phyloP scores from a whole-genome alignment of 495 filamentous ascomycete genomes.

The Trichoderma parareesei region DNA sequence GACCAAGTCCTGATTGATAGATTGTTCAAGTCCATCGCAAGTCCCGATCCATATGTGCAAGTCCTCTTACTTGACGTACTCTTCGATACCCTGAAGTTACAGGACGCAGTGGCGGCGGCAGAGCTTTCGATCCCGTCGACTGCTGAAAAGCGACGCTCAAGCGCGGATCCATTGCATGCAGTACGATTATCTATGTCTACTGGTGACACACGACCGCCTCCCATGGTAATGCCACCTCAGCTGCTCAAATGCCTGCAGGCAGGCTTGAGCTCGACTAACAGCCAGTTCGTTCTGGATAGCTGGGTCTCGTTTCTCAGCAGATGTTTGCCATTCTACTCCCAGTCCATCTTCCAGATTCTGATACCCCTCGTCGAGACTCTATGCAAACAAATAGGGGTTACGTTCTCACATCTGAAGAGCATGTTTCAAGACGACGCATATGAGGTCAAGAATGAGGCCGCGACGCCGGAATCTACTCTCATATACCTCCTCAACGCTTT shows the following conservation, averaged over 20 bases:
- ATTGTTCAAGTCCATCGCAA: slow-evolving; percentile 54
- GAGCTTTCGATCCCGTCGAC: slow-evolving; percentile 35
- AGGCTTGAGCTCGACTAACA: slow-evolving; percentile 68
- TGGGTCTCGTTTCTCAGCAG: slow-evolving; percentile 86
- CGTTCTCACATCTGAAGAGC: slow-evolving; percentile 55
- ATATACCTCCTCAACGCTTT: slow-evolving; percentile 80
- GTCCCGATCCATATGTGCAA: slow-evolving; percentile 58
- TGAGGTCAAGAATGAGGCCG: slow-evolving; percentile 18
- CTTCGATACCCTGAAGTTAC: slow-evolving; percentile 59
- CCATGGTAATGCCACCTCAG: slow-evolving; percentile 55
- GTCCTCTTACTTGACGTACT: slow-evolving; percentile 67
- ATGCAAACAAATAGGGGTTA: slow-evolving; percentile 61
- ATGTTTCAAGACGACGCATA: slow-evolving; percentile 42
- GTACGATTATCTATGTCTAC: slow-evolving; percentile 18
- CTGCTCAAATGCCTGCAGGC: slow-evolving; percentile 75
- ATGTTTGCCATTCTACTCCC: slow-evolving; percentile 72
- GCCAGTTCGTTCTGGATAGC: slow-evolving; percentile 72
- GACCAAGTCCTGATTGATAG: slow-evolving; percentile 65
- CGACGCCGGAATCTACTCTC: slow-evolving; percentile 55
- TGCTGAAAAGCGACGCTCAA: slow-evolving; percentile 33
- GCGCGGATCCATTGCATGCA: slow-evolving; percentile 21
- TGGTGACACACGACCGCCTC: slow-evolving; percentile 24
- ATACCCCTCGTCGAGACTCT: slow-evolving; percentile 86
- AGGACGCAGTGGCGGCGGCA: slow-evolving; percentile 41
- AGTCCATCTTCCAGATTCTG: slow-evolving; percentile 79